Percentiles rank a stretch among this genome's conserved stretches.
Evolutionary conservation across 257 asterid genomes (phyloP).

Genomic region (Solanum verrucosum): DNA sequence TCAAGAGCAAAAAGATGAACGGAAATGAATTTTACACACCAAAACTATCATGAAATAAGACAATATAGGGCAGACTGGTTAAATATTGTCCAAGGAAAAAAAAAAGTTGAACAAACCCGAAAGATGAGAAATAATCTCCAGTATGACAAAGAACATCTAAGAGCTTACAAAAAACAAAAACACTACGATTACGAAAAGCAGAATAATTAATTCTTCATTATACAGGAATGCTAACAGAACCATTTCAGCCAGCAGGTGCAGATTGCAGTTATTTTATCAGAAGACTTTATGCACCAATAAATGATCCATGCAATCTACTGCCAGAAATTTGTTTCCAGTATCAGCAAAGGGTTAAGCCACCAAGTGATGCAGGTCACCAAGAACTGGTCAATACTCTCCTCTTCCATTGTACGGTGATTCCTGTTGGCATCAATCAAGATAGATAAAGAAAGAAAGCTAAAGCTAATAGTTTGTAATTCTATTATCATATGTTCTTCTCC

Average conservation of each 20-base stretch:
- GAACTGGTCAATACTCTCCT: slow-evolving; percentile 45
- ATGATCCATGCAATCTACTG: slow-evolving; percentile 20
- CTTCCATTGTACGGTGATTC: slow-evolving; percentile 73
- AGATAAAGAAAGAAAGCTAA: background rate
- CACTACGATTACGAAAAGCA: background rate
- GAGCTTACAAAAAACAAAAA: background rate
- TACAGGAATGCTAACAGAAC: background rate
- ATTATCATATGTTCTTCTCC: background rate
- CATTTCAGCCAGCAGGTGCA: background rate
- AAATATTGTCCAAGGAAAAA: background rate
- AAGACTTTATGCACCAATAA: slow-evolving; percentile 5
- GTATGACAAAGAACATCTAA: background rate
- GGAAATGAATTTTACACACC: background rate
- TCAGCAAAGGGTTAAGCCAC: background rate
- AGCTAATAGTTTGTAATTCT: background rate
- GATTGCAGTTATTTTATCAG: slow-evolving; percentile 4
- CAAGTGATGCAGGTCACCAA: background rate
- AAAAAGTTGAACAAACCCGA: background rate
- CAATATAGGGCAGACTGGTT: background rate
- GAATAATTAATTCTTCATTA: background rate
- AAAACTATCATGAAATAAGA: background rate
- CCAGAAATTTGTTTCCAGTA: slow-evolving; percentile 18
- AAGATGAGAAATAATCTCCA: background rate
- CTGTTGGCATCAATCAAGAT: slow-evolving; percentile 22
- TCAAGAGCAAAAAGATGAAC: background rate